These are phyloP conservation scores for Cinnamomum micranthum DNA, from an alignment of 164 flowering plant genomes.

Conservation along the genomic window DNA sequence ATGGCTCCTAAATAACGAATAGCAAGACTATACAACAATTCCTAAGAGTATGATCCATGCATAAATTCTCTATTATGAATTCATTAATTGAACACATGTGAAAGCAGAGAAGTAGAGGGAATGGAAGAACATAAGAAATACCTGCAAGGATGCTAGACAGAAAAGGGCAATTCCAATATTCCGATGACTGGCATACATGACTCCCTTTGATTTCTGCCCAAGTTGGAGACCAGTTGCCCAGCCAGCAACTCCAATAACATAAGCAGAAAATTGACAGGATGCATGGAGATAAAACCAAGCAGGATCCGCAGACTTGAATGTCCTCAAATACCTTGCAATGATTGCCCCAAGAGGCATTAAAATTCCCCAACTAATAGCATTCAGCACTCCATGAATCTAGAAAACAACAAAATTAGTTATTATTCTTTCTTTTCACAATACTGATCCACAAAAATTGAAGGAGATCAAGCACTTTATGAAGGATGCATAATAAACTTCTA, in stretches of 20 bases:
- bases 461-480: background rate
- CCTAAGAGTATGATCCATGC: background rate
- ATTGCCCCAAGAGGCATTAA: slow-evolving; percentile 62
- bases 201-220: slow-evolving; percentile 55
- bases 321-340: slow-evolving; percentile 60
- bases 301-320: slow-evolving; percentile 60
- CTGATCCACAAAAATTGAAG: background rate
- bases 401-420: background rate
- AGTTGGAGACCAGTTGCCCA: slow-evolving; percentile 82
- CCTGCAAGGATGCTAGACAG: slow-evolving; percentile 74
- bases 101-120: background rate
- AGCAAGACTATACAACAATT: background rate
- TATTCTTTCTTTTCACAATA: too few relatives aligned
- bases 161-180: slow-evolving; percentile 75
- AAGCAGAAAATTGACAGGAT: slow-evolving; percentile 59
- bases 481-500: too few relatives aligned
- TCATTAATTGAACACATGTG: background rate
- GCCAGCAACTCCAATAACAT: slow-evolving; percentile 76
- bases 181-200: slow-evolving; percentile 40
- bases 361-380: slow-evolving; percentile 80
- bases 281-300: slow-evolving; percentile 85
- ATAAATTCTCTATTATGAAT: background rate
- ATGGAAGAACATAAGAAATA: slow-evolving; percentile 11
- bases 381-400: slow-evolving; percentile 82
- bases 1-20: too few relatives aligned